Evolutionary conservation across 2,329 filamentous ascomycete genomes (phyloP), one percentile per base, ranked within the genome.

Genomic region (Exophiala lecanii-corni): DNA sequence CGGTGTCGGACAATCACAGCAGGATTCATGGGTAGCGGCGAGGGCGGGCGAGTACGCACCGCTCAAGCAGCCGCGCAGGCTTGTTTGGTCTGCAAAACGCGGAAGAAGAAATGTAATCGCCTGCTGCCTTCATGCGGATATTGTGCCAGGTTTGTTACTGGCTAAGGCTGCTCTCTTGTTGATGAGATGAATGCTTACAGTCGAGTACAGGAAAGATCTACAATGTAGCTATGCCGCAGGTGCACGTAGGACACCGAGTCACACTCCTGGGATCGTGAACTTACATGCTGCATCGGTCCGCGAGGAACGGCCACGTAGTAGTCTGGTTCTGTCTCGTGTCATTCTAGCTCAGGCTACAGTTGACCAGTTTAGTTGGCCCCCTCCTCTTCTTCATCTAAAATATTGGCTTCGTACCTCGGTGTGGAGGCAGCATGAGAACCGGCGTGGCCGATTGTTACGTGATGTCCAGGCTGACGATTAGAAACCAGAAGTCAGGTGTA

Each of bases 31-130:
- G n/a, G n/a, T n/a, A n/a, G n/a, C n/a, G n/a, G n/a, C n/a, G n/a
- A n/a, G n/a, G n/a, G n/a, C n/a, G n/a, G n/a, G n/a, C 25, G 25
- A 28, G 9, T 28, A 28, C 25, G 25, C n/a, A 9, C 25, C 9
- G 25, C 25, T 28, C 25, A n/a, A n/a, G n/a, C 25, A 28, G n/a
- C 25, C 25, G 25, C 25, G 9, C 25, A 28, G 25, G 25, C 25
- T 28, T 28, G 25, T n/a, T 9, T 28, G 25, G n/a, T n/a, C 26
- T 55, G 50, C 28, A 49, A 49, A 30, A 12, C 36, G 1, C 52
- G 52, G 18, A 57, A 55, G 45, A 53, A 54, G 25, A 44, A 41
- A 30, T 52, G 50, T 16, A 47, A 56, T 33, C 55, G 53, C 33
- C 15, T 38, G 3, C 19, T 39, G 39, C 52, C 52, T 26, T 51